These are phyloP conservation scores for Phycomyces blakesleeanus DNA, from an alignment of 192 early-diverging fungal species.

Conservation along the genomic window DNA sequence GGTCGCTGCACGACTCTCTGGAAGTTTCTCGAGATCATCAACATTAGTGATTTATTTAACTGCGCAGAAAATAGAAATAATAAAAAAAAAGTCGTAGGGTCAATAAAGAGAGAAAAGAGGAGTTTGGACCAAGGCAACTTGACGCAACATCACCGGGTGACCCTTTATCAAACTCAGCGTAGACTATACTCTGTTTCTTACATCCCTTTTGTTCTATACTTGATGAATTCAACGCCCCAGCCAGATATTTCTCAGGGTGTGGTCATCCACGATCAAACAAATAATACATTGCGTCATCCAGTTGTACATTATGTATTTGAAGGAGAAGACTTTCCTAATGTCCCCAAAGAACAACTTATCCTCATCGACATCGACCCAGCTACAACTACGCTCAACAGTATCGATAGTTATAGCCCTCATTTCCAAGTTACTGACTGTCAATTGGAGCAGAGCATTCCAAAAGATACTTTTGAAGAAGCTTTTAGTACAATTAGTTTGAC, in stretches of 20 bases:
- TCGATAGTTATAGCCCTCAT: slow-evolving; percentile 38
- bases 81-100: neutral
- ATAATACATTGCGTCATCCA: slow-evolving; percentile 39
- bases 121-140: too few relatives aligned
- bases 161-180: too few relatives aligned
- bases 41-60: too few relatives aligned
- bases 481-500: slow-evolving; percentile 26
- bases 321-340: slow-evolving; percentile 34
- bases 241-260: slow-evolving; percentile 41
- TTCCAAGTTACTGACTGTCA: slow-evolving; percentile 40
- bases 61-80: neutral
- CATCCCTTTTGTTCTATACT: neutral
- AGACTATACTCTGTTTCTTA: neutral
- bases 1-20: neutral
- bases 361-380: slow-evolving; percentile 33
- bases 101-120: too few relatives aligned
- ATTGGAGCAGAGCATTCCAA: slow-evolving; percentile 22
- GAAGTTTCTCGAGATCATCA: slow-evolving; percentile 1
- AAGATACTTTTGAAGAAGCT: slow-evolving; percentile 12
- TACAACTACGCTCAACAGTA: slow-evolving; percentile 17
- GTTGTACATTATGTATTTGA: slow-evolving; percentile 45
- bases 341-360: slow-evolving; percentile 36
- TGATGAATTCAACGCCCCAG: neutral
- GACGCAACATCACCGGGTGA: too few relatives aligned
- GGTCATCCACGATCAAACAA: slow-evolving; percentile 38